Base-by-base conservation (phyloP, 1,284 basidiomycete genomes). In the Marasmius oreades region DNA sequence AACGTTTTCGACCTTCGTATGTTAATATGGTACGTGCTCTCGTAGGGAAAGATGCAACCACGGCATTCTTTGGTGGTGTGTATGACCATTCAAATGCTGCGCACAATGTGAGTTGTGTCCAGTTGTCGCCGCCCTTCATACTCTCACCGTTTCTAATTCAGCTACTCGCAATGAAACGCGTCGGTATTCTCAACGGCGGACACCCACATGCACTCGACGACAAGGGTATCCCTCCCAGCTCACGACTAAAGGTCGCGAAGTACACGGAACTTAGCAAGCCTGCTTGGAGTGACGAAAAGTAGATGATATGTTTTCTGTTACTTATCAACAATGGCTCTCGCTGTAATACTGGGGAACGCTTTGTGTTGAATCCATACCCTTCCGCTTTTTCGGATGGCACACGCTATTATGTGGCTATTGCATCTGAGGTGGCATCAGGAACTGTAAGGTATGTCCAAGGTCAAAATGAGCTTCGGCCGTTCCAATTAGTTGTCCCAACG, bases 81-180 rank as follows among this genome's bases (percentile, higher is more conserved):
- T 95, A 95, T 69, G 92, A 95, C 62, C 93, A 96, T 69, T 94
- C 91, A 24, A 95, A 95, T 67, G 93, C 92, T 39, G 93, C 93
- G 2, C 90, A 93, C 73, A 91, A 91, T 64, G 86, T 89, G 67
- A 50, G 85, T 69, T 31, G 18, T 56, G 5, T 3, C 3, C 2
- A 22, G 54, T 26, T 16, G 5, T 46, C 31, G 34, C 12, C 33
- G 18, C 56, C 23, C 36, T 33, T 61, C 20, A 65, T 20, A 52
- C 20, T 1, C 10, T 28, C 20, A 34, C 43, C 44, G 20, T 8
- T 39, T 33, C n/a, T 51, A 26, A 11, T 56, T 31, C 53, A 73
- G 71, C 60, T 73, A 6, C 63, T 73, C 31, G 70, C 71, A 1
- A 94, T 94, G 91, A 92, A 93, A 78, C 89, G 93, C 54, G 93